Evolutionary conservation across 805 yeast genomes (phyloP).

Genomic region (Candida maltosa): DNA sequence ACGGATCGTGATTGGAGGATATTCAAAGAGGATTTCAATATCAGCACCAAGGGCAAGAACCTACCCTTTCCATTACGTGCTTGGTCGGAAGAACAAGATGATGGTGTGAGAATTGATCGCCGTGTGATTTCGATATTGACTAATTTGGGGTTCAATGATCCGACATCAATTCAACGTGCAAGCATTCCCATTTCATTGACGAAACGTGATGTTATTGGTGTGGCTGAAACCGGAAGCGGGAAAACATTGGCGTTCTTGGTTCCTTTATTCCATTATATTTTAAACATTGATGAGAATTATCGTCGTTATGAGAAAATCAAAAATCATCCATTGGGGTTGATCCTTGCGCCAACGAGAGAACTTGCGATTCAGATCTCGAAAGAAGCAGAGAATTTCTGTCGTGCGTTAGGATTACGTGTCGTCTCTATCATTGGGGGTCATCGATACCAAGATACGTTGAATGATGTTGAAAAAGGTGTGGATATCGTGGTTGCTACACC

Average conservation of each 20-base stretch:
- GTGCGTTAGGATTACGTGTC: slow-evolving; percentile 38
- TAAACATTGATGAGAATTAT: slow-evolving; percentile 30
- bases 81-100: slow-evolving; percentile 69
- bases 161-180: slow-evolving; percentile 91
- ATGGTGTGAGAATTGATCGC: no score
- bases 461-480: slow-evolving; percentile 57
- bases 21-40: slow-evolving; percentile 72
- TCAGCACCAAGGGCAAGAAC: slow-evolving; percentile 46
- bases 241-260: slow-evolving; percentile 81
- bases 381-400: slow-evolving; percentile 57
- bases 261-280: slow-evolving; percentile 62
- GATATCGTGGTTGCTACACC: slow-evolving; percentile 92
- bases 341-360: slow-evolving; percentile 92
- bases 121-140: slow-evolving; percentile 25
- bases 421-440: slow-evolving; percentile 89
- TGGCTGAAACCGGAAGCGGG: slow-evolving; percentile 97
- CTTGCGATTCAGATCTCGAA: slow-evolving; percentile 80
- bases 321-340: slow-evolving; percentile 70
- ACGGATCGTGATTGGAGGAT: slow-evolving; percentile 86
- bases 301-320: slow-evolving; percentile 37
- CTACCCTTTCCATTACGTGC: slow-evolving; percentile 54
- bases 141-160: slow-evolving; percentile 51
- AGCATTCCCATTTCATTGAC: slow-evolving; percentile 69
- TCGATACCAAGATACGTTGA: slow-evolving; percentile 68
- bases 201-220: slow-evolving; percentile 70